Evolutionary conservation across 1,284 basidiomycete species (phyloP).

Genomic region (Sanguinoderma infundibulare): DNA sequence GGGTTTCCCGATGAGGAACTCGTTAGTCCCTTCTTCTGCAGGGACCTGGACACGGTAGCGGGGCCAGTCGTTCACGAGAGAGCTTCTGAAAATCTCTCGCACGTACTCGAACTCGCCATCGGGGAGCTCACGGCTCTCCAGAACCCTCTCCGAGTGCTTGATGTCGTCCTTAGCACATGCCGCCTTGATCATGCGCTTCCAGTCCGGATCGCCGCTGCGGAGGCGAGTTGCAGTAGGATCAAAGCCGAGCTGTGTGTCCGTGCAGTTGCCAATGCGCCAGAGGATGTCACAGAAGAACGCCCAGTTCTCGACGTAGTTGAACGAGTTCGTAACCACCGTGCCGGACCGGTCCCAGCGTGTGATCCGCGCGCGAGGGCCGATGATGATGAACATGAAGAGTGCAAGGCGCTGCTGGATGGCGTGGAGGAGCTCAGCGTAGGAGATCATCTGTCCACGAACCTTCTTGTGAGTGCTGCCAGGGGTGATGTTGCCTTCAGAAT

Average conservation of each 20-base stretch:
- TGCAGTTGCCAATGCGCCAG: constrained; percentile 29
- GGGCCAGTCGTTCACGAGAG: background rate
- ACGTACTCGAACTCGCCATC: constrained; percentile 3
- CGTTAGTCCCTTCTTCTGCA: background rate
- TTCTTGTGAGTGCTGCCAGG: background rate
- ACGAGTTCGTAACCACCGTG: background rate
- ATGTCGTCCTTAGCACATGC: background rate
- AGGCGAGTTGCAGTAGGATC: constrained; percentile 7
- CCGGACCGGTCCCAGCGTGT: constrained; percentile 8
- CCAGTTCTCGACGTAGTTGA: constrained; percentile 1
- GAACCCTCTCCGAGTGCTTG: background rate
- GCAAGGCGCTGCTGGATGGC: background rate
- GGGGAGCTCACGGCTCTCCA: background rate
- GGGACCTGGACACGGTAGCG: background rate
- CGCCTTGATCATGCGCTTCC: background rate
- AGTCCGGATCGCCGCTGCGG: background rate
- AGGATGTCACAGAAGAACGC: background rate
- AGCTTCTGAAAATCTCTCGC: background rate
- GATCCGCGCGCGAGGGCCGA: background rate
- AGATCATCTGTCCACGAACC: constrained; percentile 1
- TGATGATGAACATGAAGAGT: constrained; percentile 1
- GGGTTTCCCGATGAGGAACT: constrained; percentile 9
- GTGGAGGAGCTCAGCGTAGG: background rate
- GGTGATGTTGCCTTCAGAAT: background rate
- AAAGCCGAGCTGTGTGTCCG: constrained; percentile 33